Conservation (phyloP, 2,329 filamentous ascomycete genomes). For the Phyllosticta citriasiana region DNA sequence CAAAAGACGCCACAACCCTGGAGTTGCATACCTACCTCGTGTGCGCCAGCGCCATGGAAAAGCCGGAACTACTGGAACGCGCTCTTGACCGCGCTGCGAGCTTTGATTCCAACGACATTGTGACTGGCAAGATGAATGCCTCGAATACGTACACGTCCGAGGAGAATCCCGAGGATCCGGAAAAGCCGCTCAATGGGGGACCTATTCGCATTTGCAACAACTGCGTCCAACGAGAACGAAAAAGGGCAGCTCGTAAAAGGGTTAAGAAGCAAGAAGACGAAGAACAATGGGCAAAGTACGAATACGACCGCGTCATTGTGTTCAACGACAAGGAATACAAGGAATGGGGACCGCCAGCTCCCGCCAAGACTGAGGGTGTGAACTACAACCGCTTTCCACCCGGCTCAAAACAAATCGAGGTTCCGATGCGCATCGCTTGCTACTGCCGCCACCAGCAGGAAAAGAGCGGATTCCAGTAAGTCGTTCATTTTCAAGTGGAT, state of each 20-base stretch:
- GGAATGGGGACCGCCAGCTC: conserved; percentile 14
- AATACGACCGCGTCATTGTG: conserved; percentile 34
- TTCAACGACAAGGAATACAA: conserved; percentile 30
- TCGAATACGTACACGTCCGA: conserved; percentile 31
- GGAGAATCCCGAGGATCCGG: conserved; percentile 50
- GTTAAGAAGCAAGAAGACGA: conserved; percentile 89
- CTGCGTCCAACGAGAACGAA: conserved; percentile 87
- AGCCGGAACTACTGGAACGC: conserved; percentile 53
- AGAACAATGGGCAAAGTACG: conserved; percentile 57
- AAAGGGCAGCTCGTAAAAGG: conserved; percentile 86
- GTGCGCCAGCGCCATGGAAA: conserved; percentile 84
- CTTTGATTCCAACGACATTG: conserved; percentile 24
- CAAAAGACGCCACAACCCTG: conserved; percentile 60
- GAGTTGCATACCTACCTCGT: conserved; percentile 76
- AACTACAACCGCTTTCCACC: neutral
- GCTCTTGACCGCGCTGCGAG: conserved; percentile 54
- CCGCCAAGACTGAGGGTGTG: neutral
- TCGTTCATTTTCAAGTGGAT: neutral
- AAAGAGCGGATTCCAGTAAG: conserved; percentile 66
- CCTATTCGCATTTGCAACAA: conserved; percentile 84
- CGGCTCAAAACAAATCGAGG: conserved; percentile 60
- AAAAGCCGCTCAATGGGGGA: conserved; percentile 76
- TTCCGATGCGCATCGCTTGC: conserved; percentile 90
- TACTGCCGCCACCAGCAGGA: conserved; percentile 89
- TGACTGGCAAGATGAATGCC: conserved; percentile 17